A percentile compares a stretch with the other conserved stretches of the same genome.
phyloP scores from a whole-genome alignment of 23 red algal species.

The Agarophyton chilense region DNA sequence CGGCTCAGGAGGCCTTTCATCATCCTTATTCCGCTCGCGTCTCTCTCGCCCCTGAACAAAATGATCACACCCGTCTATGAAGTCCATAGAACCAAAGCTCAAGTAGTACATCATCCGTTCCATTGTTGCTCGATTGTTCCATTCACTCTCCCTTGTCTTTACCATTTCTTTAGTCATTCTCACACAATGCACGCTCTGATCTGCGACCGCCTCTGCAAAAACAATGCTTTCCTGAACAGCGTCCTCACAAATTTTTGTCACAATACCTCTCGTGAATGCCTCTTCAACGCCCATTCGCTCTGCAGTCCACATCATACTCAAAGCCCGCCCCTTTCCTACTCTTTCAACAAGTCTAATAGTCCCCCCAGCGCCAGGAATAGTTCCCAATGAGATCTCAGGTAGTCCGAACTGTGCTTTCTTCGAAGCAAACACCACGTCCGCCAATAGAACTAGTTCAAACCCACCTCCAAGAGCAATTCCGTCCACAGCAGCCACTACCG shows the following conservation, averaged over 20 bases:
- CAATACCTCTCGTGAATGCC: conserved; percentile 64
- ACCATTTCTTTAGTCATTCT: conserved; percentile 1
- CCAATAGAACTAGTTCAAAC: conserved; percentile 79
- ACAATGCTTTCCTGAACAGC: conserved; percentile 48
- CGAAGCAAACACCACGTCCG: conserved; percentile 60
- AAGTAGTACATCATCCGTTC: conserved; percentile 32
- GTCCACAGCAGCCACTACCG: conserved; percentile 75
- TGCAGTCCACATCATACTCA: conserved; percentile 65
- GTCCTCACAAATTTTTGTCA: conserved; percentile 48
- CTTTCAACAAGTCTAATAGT: conserved; percentile 81
- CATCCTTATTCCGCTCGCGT: background rate
- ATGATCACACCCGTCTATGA: conserved; percentile 20
- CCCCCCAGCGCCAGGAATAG: conserved; percentile 90
- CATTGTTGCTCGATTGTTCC: background rate
- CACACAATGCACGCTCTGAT: background rate
- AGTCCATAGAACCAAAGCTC: conserved; percentile 5
- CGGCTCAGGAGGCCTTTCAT: background rate
- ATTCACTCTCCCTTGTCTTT: background rate
- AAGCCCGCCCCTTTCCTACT: conserved; percentile 77
- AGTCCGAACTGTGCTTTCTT: conserved; percentile 64
- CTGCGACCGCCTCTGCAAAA: conserved; percentile 62
- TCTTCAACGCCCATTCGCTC: conserved; percentile 43
- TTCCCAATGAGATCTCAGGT: conserved; percentile 83
- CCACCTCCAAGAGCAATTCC: conserved; percentile 88
- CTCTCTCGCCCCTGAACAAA: background rate